Conservation (phyloP, 495 filamentous ascomycete genomes). For the Hypoxylon rickii region DNA sequence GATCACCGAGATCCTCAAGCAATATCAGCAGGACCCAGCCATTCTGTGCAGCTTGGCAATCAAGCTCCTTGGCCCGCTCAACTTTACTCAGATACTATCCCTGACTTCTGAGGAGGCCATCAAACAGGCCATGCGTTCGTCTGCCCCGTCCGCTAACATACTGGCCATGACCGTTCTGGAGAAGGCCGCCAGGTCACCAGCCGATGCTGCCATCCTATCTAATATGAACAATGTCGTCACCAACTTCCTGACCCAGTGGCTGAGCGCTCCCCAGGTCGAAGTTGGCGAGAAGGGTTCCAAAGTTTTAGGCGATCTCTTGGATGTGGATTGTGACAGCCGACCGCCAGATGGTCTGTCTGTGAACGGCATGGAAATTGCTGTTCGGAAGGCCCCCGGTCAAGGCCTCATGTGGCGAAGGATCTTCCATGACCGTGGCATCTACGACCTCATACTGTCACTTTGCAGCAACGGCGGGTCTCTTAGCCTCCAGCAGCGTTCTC, state of each 20-base stretch:
- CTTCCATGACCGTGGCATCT: slow-evolving; percentile 69
- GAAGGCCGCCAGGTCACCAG: slow-evolving; percentile 66
- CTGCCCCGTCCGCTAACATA: slow-evolving; percentile 67
- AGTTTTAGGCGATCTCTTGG: slow-evolving; percentile 71
- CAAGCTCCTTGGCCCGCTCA: slow-evolving; percentile 57
- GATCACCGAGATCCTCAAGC: slow-evolving; percentile 53
- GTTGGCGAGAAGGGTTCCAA: slow-evolving; percentile 71
- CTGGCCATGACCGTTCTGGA: slow-evolving; percentile 71
- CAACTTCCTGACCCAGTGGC: slow-evolving; percentile 70
- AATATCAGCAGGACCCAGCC: slow-evolving; percentile 55
- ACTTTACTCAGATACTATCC: slow-evolving; percentile 56
- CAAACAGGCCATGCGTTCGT: slow-evolving; percentile 60
- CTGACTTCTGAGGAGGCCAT: slow-evolving; percentile 59
- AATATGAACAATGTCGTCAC: slow-evolving; percentile 64
- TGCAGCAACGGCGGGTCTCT: slow-evolving; percentile 53
- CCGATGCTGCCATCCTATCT: slow-evolving; percentile 71
- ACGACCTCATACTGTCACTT: slow-evolving; percentile 64
- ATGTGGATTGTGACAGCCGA: slow-evolving; percentile 64
- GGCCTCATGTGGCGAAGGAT: slow-evolving; percentile 74
- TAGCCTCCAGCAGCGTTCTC: slow-evolving; percentile 66
- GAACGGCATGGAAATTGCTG: slow-evolving; percentile 39
- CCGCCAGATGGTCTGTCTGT: slow-evolving; percentile 46
- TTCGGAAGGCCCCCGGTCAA: slow-evolving; percentile 56
- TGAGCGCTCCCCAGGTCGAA: slow-evolving; percentile 69
- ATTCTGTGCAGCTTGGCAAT: slow-evolving; percentile 54